Conservation (phyloP, 176 grass and related monocot species). For the Tuctoria greenei region DNA sequence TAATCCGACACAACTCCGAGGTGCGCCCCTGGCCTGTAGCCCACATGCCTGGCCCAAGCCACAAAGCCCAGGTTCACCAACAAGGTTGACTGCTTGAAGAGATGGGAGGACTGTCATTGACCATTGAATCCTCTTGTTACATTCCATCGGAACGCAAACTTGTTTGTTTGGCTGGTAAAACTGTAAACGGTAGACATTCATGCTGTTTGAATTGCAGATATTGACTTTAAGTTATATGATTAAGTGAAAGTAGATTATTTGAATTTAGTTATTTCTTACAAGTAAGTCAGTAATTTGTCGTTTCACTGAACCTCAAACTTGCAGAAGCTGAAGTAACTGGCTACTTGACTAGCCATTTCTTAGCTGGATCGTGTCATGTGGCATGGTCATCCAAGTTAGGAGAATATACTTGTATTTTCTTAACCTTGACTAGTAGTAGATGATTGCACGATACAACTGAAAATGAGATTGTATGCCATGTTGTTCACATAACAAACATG, state of each 20-base stretch:
- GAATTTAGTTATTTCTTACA: neutral
- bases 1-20: too few relatives aligned
- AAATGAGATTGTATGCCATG: neutral
- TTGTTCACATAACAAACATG: slow-evolving; percentile 6
- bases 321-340: neutral
- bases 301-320: neutral
- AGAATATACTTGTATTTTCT: neutral
- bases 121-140: neutral
- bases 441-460: neutral
- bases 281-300: neutral
- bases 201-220: neutral
- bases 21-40: too few relatives aligned
- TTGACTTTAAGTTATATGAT: neutral
- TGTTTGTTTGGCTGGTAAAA: neutral
- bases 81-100: neutral
- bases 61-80: too few relatives aligned
- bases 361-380: neutral
- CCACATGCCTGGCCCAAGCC: too few relatives aligned
- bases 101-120: neutral
- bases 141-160: neutral
- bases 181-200: neutral
- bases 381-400: slow-evolving; percentile 5
- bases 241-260: neutral
- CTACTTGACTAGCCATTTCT: neutral
- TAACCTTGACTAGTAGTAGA: neutral